Evolutionary conservation across 2,329 filamentous ascomycete genomes (phyloP), one percentile per base, ranked within the genome.

Genomic region (Teratosphaeriaceae sp.): DNA sequence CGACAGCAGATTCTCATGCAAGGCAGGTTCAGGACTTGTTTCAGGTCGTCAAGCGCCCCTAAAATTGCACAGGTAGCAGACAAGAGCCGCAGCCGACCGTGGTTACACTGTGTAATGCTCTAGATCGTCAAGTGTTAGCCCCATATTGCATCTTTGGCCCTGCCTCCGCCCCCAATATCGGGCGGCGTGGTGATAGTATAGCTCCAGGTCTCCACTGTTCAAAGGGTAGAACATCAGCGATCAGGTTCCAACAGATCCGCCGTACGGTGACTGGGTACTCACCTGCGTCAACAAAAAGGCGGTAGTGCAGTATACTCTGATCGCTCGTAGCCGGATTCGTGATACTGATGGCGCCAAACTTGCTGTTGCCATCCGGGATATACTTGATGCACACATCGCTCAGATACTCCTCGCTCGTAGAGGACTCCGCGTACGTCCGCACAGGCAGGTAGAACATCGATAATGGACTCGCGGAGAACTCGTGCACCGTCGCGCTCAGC

Each of bases 381-480:
- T 92, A 88, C 79, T 90, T 87, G 50, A 97, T 74, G 60, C 82
- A 75, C 9, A 95, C 78, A 65, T 97, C 92, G 54, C 89, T 58
- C 12, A 48, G 80, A 1, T 82, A 75, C 52, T 94, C 88, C 1
- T 75, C 78, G 15, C 44, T 44, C 1, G 55, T 57, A 16, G 53
- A 52, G 2, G 47, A 47, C 65, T 96, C 88, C 52, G 73, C 74
- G 64, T 97, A 98, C 0, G 88, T 90, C 2, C 83, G 76, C 19
- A 90, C 69, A 0, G 92, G 92, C 3, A 92, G 76, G 54, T 92
- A 95, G 61, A 98, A 98, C 74, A 97, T 94, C 61, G 82, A 94
- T 40, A 98, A 63, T 0, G 92, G 92, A 42, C 86, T 92, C 1
- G 85, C 88, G 19, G 86, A 92, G 65, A 96, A 97, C 63, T 98